Base-by-base conservation (phyloP, 305 asterid genomes). In the Plantago coronopus region DNA sequence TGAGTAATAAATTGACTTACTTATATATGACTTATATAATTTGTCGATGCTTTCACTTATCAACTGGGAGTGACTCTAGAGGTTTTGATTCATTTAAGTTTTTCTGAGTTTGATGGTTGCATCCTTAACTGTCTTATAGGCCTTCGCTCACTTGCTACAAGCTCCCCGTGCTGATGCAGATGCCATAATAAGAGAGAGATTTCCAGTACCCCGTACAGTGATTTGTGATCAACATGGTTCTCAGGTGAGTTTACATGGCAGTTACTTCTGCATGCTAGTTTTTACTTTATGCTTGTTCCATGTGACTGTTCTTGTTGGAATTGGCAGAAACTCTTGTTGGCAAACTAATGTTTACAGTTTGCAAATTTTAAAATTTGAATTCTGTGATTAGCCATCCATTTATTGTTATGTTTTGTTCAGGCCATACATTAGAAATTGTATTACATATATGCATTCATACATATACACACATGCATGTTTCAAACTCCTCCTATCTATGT, bases 191-290 rank as follows among this genome's bases (percentile, higher is more conserved):
- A 81, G 50, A 61, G 97, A 89, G 56, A 82, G 97, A 72, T 93
- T 93, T 76, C 99, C 99, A 29, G 97, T 85, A 59, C 96, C 99
- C 69, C 99, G 99, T 60, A 68, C 85, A 53, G 99, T 93, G 68
- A 72, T 87, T 37, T 93, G 99, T 69, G 99, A 93, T 78, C 99
- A 93, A 62, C 90, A 93, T 58, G 97, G 97, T 44, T 93, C 99
- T 69, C 99, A 93, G 99, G 99, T 93, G 56, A 61, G 48, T 64
- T 48, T 38, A 65, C 20, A 59, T 42, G 47, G 65, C 61, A 48
- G 21, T 54, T 61, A 48, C 43, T 53, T 29, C 7, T 29, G 37
- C 37, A 3, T 29, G 37, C 37, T 29, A 9, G 37, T 29, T 4
- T 29, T 29, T 29, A 29, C 38, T 17, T 22, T 49, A 31, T 14